Evolutionary conservation across 805 yeast genomes (phyloP), one percentile per base, ranked within the genome.

Genomic region (Saturnispora galanensis): DNA sequence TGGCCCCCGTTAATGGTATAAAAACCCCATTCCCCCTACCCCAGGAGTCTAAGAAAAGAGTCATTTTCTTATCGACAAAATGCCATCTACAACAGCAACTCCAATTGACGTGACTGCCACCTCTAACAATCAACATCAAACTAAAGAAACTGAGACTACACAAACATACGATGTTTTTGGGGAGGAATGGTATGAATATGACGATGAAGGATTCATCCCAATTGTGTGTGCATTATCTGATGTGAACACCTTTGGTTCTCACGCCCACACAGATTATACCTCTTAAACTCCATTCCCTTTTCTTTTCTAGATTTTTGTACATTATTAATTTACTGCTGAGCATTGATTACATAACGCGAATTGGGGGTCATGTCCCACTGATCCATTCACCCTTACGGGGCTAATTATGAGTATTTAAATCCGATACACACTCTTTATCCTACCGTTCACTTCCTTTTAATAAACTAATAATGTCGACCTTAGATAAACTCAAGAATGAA

Each of bases 221-320:
- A 36, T 42, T n/a, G 45, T 42, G 13, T 42, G 45, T 26, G 39
- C 45, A 16, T 16, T 42, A n/a, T 29, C 45, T 13, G 45, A 42
- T 5, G 40, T 42, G 12, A 42, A 42, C 31, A 42, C 45, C 7
- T 42, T 35, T n/a, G 45, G 45, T 4, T 42, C 45, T 9, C 45
- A 42, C 28, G 31, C 31, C n/a, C 16, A 28, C 34, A 31, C 45
- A 21, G 34, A 36, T 16, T 26, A 30, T 10, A 30, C 10, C 28
- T 15, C 32, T 15, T 7, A 16, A 16, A 9, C 10, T 38, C 17
- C 30, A 36, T 36, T 18, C 29, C 39, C 35, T 4, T 10, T 15
- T 38, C 28, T 35, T 9, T 16, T 12, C 26, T 18, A 11, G 11
- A 35, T 35, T 16, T 29, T 13, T 18, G 9, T 18, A 12, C 12